Evolutionary conservation across 2,329 filamentous ascomycete genomes (phyloP).

Genomic region (Cordyceps tenuipes): DNA sequence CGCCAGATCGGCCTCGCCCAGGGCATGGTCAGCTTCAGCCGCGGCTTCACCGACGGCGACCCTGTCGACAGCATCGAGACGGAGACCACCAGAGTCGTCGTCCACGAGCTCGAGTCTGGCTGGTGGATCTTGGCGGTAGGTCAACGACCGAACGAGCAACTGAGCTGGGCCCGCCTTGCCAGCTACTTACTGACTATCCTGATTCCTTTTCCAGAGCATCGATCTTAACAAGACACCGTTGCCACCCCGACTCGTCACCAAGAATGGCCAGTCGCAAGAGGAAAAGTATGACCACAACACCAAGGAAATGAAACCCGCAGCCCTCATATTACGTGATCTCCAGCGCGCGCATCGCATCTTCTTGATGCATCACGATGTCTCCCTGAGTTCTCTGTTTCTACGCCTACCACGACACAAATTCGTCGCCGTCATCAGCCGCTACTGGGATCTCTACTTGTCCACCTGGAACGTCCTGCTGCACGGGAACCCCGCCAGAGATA

Average conservation of each 20-base stretch:
- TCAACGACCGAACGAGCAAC: neutral
- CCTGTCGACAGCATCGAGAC: conserved; percentile 83
- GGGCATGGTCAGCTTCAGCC: conserved; percentile 90
- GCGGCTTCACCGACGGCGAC: conserved; percentile 71
- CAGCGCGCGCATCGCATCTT: conserved; percentile 76
- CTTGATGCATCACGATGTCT: conserved; percentile 75
- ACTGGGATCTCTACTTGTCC: conserved; percentile 64
- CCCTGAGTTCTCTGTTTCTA: conserved; percentile 60
- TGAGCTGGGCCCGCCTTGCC: neutral
- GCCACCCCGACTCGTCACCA: conserved; percentile 42
- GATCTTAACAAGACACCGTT: conserved; percentile 67
- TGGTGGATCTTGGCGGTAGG: conserved; percentile 95
- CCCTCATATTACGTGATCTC: conserved; percentile 71
- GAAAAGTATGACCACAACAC: conserved; percentile 70
- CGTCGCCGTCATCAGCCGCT: conserved; percentile 62
- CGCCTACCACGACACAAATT: conserved; percentile 61
- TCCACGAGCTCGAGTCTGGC: conserved; percentile 78
- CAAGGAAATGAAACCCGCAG: conserved; percentile 77
- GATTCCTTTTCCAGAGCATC: conserved; percentile 37
- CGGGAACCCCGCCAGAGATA: conserved; percentile 73
- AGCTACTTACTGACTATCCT: neutral
- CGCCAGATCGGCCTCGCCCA: conserved; percentile 93
- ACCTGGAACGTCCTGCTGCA: conserved; percentile 87
- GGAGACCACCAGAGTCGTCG: conserved; percentile 73
- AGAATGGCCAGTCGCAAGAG: conserved; percentile 31